Evolutionary conservation across 768 basidiomycete genomes (phyloP), one percentile per base, ranked within the genome.

Genomic region (Russula brevipes): DNA sequence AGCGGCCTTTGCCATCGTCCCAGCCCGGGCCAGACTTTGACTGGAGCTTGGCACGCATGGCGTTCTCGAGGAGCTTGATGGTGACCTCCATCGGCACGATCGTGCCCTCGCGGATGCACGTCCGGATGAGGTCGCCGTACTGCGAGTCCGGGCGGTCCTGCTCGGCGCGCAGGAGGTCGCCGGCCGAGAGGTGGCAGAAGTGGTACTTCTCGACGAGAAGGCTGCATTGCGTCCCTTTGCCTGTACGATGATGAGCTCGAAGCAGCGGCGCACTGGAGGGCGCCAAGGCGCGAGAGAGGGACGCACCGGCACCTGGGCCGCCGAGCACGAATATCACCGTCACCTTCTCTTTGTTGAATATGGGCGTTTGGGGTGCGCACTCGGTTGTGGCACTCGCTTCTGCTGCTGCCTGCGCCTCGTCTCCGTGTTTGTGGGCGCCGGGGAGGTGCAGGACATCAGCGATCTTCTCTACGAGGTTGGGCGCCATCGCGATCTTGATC

Each of bases 71-170:
- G 33, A 99, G 85, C 76, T 93, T 95, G 74, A 98, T 84, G 36
- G 97, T 99, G 63, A 99, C 90, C 73, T 97, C 89, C 87, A 91
- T 92, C 12, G 97, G 96, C 10, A 98, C 97, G 71, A 99, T 95
- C 64, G 78, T 85, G 52, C 97, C 97, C 75, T 94, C 95, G 56
- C 80, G 83, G 73, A 99, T 98, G 77, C 86, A 90, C 14, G 82
- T 86, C 67, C 83, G 86, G 73, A 98, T 99, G 70, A 98, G 77
- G 33, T 84, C 78, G 36, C 94, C 94, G 69, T 87, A 90, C 64
- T 86, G 70, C 1, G 93, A 95, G 49, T 90, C 89, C 60, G 88
- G 84, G 50, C 95, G 87, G 63, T 85, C 78, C 76, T 98, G 95
- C 72, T 99, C 97, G 9, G 90, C 94, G 64, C 97, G 90, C 24